A percentile compares a stretch with the other conserved stretches of the same genome.
Evolutionary conservation across 2,329 filamentous ascomycete species (phyloP).

Genomic region (Penicillium sp.): DNA sequence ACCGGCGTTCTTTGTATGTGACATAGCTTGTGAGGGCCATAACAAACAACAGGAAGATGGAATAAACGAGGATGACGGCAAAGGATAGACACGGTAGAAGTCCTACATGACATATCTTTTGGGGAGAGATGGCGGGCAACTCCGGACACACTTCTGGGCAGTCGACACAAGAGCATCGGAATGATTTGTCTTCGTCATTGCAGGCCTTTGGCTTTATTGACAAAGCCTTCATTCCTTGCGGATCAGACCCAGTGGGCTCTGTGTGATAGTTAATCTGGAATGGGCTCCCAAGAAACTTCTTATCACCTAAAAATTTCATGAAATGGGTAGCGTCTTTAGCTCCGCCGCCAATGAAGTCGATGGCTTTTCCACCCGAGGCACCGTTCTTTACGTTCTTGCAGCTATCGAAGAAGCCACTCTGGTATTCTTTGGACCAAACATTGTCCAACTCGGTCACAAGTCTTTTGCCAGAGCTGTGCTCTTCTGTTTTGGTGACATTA

Average conservation of each 20-base stretch:
- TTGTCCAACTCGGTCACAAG: slow-evolving; percentile 90
- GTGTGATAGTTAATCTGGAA: slow-evolving; percentile 94
- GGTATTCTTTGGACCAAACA: slow-evolving; percentile 79
- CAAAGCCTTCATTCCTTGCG: slow-evolving; percentile 68
- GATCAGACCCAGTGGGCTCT: slow-evolving; percentile 56
- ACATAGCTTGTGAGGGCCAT: slow-evolving; percentile 69
- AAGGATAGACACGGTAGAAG: slow-evolving; percentile 91
- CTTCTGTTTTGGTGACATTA: slow-evolving; percentile 76
- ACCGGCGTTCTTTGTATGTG: slow-evolving; percentile 69
- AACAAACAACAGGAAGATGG: slow-evolving; percentile 67
- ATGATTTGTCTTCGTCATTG: slow-evolving; percentile 82
- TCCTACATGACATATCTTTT: slow-evolving; percentile 76
- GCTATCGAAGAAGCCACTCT: slow-evolving; percentile 86
- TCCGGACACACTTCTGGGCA: slow-evolving; percentile 82
- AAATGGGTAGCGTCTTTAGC: slow-evolving; percentile 86
- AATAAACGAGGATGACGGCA: slow-evolving; percentile 82
- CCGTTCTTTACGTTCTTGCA: slow-evolving; percentile 99
- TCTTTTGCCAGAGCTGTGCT: slow-evolving; percentile 52
- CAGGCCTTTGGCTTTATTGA: slow-evolving; percentile 77
- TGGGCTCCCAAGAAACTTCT: slow-evolving; percentile 84
- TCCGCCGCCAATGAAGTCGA: slow-evolving; percentile 92
- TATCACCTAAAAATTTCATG: slow-evolving; percentile 87
- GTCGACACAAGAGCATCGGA: slow-evolving; percentile 89
- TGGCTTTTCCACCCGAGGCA: slow-evolving; percentile 86
- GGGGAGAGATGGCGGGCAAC: slow-evolving; percentile 70